Evolutionary conservation across 805 yeast species (phyloP), one percentile per base, ranked within the genome.

Genomic region (Danielia oregonensis): DNA sequence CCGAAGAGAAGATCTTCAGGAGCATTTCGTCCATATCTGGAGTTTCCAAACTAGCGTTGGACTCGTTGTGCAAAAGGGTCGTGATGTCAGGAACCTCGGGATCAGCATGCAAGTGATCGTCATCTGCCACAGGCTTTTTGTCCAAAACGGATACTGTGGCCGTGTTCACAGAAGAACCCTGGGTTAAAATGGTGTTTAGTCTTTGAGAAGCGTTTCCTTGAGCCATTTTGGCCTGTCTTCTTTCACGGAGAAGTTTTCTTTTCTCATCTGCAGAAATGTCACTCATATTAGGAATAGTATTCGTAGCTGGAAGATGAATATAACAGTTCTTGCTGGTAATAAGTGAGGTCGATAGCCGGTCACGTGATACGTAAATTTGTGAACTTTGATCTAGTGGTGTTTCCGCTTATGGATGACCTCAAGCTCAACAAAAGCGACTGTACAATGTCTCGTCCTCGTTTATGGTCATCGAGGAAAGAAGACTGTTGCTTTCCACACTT

Each of bases 161-260:
- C 6, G 53, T 38, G 27, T 63, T 61, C 19, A 63, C 64, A 3
- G 70, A 63, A 2, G 67, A 55, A 5, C 70, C 70, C 42, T 55
- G 67, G 9, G 59, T 45, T 36, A 66, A 52, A 15, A 67, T 67
- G 2, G 72, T 70, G 42, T 71, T 75, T 48, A 81, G 55, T 40
- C 87, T 61, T 14, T 65, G 65, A 3, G 74, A 50, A 14, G 79
- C 82, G 29, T 71, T 72, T 4, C 81, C 80, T 42, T 69, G 66
- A 32, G 65, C 59, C 65, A 80, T 68, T 52, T 78, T 79, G 42
- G 82, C 79, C 28, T 75, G 79, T 51, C 87, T 69, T 51, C 83
- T 70, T 50, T 81, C 85, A 38, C 85, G 67, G 29, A 80, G 55
- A 15, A 78, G 46, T 35, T 65, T 64, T 49, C 78, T 73, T 57